phyloP scores from a whole-genome alignment of 164 flowering plant genomes.

The Malania oleifera region DNA sequence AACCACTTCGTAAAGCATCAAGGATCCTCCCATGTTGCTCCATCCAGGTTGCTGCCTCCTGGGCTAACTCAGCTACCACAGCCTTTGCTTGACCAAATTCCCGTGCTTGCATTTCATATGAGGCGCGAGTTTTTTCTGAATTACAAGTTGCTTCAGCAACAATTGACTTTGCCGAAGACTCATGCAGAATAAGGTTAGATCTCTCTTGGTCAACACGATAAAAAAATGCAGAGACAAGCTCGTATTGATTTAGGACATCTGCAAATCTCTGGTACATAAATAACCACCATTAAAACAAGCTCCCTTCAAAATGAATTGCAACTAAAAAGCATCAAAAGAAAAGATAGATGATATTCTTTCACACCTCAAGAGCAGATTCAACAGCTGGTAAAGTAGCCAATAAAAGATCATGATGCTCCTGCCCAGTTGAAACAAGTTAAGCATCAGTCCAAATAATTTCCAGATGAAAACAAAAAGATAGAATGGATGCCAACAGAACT shows the following conservation, averaged over 20 bases:
- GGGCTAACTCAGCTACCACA: slow-evolving; percentile 63
- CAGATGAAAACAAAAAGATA: neutral
- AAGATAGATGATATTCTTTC: neutral
- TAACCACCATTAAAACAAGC: slow-evolving; percentile 10
- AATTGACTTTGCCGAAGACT: slow-evolving; percentile 76
- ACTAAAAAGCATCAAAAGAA: neutral
- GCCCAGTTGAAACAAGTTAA: slow-evolving; percentile 17
- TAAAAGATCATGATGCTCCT: slow-evolving; percentile 96
- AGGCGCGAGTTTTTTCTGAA: slow-evolving; percentile 60
- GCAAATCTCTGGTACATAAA: slow-evolving; percentile 58
- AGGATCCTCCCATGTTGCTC: slow-evolving; percentile 88
- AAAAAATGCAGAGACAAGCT: slow-evolving; percentile 61
- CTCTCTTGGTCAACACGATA: slow-evolving; percentile 83
- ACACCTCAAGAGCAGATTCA: slow-evolving; percentile 83
- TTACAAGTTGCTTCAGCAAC: slow-evolving; percentile 76
- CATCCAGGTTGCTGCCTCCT: slow-evolving; percentile 76
- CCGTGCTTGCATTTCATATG: slow-evolving; percentile 67
- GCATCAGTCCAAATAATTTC: slow-evolving; percentile 2
- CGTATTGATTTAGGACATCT: slow-evolving; percentile 64
- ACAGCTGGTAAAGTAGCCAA: slow-evolving; percentile 71
- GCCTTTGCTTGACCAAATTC: slow-evolving; percentile 85
- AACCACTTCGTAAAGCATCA: slow-evolving; percentile 73
- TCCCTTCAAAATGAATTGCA: neutral
- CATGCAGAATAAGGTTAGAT: slow-evolving; percentile 62
- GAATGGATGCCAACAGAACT: neutral